Conservation (phyloP, 2,329 filamentous ascomycete species). For the Zasmidium angulare region DNA sequence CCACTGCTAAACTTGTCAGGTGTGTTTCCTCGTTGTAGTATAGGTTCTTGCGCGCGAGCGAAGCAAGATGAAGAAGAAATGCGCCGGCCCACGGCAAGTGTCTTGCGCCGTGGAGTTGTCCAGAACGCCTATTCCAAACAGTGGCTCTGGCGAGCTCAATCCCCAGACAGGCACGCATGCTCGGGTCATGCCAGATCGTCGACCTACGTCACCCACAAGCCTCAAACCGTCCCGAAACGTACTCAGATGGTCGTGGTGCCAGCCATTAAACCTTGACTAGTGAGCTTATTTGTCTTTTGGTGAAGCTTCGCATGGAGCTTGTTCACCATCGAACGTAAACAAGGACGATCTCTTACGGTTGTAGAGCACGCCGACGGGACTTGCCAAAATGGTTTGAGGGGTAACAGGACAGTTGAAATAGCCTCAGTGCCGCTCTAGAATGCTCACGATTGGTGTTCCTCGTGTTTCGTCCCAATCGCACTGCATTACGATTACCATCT, state of each 20-base stretch:
- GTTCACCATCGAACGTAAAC: not conserved
- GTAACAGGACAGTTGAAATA: not conserved
- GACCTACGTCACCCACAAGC: not conserved
- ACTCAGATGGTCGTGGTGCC: not conserved
- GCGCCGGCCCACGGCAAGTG: not conserved
- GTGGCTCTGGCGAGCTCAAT: not conserved
- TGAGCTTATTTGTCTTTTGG: not conserved
- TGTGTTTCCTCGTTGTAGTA: not conserved
- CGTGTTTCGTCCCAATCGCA: no score
- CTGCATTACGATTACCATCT: not conserved
- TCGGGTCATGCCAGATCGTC: not conserved
- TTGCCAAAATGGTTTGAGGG: not conserved
- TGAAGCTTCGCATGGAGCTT: slow-evolving; percentile 6
- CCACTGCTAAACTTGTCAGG: not conserved
- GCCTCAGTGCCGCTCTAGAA: not conserved
- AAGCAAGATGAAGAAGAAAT: not conserved
- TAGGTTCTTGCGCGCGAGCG: not conserved
- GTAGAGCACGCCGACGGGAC: not conserved
- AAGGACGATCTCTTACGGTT: not conserved
- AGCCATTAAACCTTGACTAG: not conserved
- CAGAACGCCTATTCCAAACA: slow-evolving; percentile 4
- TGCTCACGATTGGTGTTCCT: not conserved
- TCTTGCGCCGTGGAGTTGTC: not conserved
- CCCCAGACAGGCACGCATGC: slow-evolving; percentile 1
- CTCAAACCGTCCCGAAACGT: not conserved